Evolutionary conservation across 805 yeast genomes (phyloP).

Genomic region (Candida sithepensis): DNA sequence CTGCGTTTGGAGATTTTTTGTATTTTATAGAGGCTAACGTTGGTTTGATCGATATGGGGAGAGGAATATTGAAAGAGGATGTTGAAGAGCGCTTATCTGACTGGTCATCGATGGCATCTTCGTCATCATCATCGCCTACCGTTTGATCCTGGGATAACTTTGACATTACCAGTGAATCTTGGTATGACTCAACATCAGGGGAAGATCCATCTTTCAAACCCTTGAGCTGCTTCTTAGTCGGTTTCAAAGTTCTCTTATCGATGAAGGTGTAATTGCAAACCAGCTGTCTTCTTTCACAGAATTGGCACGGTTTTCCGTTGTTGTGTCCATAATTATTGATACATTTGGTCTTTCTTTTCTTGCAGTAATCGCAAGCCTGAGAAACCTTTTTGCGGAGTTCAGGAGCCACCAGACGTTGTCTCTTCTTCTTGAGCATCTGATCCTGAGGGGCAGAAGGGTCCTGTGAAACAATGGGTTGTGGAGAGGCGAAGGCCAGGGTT

Average conservation of each 20-base stretch:
- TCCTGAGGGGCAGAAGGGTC: neutral
- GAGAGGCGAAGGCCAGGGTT: neutral
- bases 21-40: neutral
- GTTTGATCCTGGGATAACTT: neutral
- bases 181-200: neutral
- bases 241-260: slow-evolving; percentile 12
- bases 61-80: neutral
- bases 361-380: slow-evolving; percentile 45
- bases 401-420: slow-evolving; percentile 13
- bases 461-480: neutral
- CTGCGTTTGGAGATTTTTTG: neutral
- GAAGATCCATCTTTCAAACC: neutral
- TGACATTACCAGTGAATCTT: neutral
- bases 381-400: slow-evolving; percentile 35
- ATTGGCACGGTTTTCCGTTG: slow-evolving; percentile 11
- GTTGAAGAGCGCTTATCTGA: too few relatives aligned
- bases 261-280: slow-evolving; percentile 23
- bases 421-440: slow-evolving; percentile 2
- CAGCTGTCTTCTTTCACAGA: slow-evolving; percentile 22
- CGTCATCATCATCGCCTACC: neutral
- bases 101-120: too few relatives aligned
- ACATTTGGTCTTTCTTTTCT: slow-evolving; percentile 34
- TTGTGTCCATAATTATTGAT: slow-evolving; percentile 15
- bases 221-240: slow-evolving; percentile 1
- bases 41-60: neutral